Evolutionary conservation across 768 basidiomycete species (phyloP).

Genomic region (Ramaria sp.): DNA sequence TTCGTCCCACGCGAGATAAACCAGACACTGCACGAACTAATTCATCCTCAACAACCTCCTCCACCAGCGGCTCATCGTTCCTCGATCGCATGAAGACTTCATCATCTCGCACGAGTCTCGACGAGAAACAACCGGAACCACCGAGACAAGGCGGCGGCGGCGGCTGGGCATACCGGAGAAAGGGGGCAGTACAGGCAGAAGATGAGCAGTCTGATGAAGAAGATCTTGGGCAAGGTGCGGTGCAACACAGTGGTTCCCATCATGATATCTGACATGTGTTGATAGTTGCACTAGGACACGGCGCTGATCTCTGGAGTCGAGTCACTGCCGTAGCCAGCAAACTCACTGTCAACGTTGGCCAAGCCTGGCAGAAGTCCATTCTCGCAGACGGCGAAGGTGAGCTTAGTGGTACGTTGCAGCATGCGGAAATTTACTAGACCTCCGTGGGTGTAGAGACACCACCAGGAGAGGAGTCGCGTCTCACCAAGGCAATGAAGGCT

Average conservation of each 20-base stretch:
- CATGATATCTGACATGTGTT: neutral
- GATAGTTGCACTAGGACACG: slow-evolving; percentile 22
- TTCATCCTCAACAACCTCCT: slow-evolving; percentile 16
- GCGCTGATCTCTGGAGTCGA: slow-evolving; percentile 42
- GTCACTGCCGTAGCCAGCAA: slow-evolving; percentile 42
- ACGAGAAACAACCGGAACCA: slow-evolving; percentile 22
- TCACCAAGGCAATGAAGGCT: slow-evolving; percentile 55
- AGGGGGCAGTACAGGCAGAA: neutral
- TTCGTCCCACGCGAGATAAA: slow-evolving; percentile 4
- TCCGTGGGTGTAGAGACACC: slow-evolving; percentile 29
- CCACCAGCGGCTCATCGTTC: slow-evolving; percentile 24
- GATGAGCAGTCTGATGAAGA: neutral
- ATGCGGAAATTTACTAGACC: neutral
- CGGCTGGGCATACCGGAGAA: neutral
- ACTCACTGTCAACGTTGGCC: slow-evolving; percentile 45
- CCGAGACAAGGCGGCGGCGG: neutral
- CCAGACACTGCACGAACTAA: neutral
- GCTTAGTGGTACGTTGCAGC: slow-evolving; percentile 1
- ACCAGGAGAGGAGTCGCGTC: slow-evolving; percentile 45
- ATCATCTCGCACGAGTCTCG: slow-evolving; percentile 35
- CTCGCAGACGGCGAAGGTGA: slow-evolving; percentile 35
- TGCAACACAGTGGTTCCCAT: neutral
- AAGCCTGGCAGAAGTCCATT: slow-evolving; percentile 39
- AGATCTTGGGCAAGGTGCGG: neutral
- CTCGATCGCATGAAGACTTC: slow-evolving; percentile 25